phyloP scores from a whole-genome alignment of 2,329 filamentous ascomycete genomes.

The Ophiocordyceps robertsii region DNA sequence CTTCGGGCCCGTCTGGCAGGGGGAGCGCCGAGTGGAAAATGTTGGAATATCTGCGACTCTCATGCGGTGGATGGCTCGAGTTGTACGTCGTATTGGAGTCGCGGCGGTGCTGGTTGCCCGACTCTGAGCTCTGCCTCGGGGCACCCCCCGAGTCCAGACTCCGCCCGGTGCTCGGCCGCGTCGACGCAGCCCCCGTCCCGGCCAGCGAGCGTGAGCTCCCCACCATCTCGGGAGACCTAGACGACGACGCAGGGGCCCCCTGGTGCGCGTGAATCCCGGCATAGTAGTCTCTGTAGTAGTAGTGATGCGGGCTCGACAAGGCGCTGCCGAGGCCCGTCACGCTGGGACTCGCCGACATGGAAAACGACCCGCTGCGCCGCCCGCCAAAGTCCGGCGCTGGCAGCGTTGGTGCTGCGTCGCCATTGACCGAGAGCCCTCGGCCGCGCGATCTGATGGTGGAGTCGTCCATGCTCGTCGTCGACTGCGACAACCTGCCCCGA shows the following conservation, averaged over 20 bases:
- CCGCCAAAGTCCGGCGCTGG: conserved; percentile 54
- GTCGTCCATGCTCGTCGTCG: conserved; percentile 40
- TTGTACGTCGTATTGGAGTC: conserved; percentile 44
- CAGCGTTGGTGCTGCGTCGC: conserved; percentile 47
- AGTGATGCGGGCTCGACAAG: conserved; percentile 36
- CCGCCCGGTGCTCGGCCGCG: conserved; percentile 45
- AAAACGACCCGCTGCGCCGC: conserved; percentile 54
- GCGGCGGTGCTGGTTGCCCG: conserved; percentile 27
- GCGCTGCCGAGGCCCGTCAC: conserved; percentile 6
- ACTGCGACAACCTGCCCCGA: conserved; percentile 44
- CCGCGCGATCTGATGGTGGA: conserved; percentile 36
- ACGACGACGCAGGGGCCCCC: conserved; percentile 44
- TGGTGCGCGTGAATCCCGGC: conserved; percentile 22
- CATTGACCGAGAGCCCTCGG: conserved; percentile 47
- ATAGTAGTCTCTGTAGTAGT: conserved; percentile 43
- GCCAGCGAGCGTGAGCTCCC: conserved; percentile 34
- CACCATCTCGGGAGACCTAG: conserved; percentile 40
- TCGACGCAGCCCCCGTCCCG: conserved; percentile 21
- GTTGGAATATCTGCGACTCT: conserved; percentile 51
- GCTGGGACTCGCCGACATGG: conserved; percentile 38
- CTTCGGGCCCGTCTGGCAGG: conserved; percentile 52
- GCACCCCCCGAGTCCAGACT: conserved; percentile 42
- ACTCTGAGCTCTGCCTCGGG: conserved; percentile 39
- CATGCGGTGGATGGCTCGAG: conserved; percentile 30
- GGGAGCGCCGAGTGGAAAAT: conserved; percentile 83